Evolutionary conservation across 176 grass and related monocot species (phyloP).

Genomic region (Phoenix dactylifera): DNA sequence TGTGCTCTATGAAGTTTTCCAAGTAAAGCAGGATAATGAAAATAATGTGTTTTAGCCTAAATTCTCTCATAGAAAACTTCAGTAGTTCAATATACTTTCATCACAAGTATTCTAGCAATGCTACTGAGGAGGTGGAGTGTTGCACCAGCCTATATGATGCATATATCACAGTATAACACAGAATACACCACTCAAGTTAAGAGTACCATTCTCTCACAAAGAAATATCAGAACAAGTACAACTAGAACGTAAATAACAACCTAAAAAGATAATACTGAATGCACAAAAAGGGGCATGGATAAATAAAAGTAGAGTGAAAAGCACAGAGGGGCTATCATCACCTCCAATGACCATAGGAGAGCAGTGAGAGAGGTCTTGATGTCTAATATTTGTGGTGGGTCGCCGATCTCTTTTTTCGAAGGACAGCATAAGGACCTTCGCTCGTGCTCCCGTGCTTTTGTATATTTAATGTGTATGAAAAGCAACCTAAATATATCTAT

Average conservation of each 20-base stretch:
- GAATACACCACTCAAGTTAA: too few species aligned
- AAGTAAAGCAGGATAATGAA: too few species aligned
- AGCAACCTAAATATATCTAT: not conserved
- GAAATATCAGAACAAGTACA: conserved; percentile 3
- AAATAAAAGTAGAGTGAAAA: not conserved
- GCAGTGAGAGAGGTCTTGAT: conserved; percentile 5
- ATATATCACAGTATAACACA: not conserved
- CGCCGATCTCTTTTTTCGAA: not conserved
- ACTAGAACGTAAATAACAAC: conserved; percentile 13
- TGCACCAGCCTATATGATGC: too few species aligned
- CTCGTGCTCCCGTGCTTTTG: too few species aligned
- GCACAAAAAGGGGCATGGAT: not conserved
- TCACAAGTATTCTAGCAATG: too few species aligned
- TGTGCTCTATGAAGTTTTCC: too few species aligned
- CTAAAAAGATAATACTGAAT: conserved; percentile 1
- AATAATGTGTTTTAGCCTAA: too few species aligned
- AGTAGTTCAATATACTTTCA: too few species aligned
- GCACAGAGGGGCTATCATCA: conserved; percentile 4
- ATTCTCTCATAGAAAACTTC: too few species aligned
- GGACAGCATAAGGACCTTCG: not conserved
- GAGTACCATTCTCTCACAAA: not conserved
- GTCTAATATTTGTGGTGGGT: conserved; percentile 1
- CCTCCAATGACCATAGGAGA: conserved; percentile 11
- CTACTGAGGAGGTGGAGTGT: too few species aligned
- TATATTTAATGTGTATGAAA: too few species aligned